phyloP scores from a whole-genome alignment of 495 filamentous ascomycete species.

The Tirmania nivea region DNA sequence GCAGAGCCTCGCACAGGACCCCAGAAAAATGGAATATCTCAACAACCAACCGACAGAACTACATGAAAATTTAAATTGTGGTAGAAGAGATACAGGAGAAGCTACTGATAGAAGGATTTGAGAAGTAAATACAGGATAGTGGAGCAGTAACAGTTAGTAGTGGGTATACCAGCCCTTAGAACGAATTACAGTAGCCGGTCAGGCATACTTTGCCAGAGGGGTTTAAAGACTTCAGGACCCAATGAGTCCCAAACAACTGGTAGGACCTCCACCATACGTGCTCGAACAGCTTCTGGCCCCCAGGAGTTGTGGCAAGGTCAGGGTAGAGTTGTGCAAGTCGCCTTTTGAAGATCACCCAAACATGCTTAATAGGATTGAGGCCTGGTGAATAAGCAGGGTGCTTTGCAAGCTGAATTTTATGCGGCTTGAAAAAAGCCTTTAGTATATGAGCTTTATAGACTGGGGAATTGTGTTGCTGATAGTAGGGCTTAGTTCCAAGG shows the following conservation, averaged over 20 bases:
- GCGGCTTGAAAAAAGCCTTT: neutral
- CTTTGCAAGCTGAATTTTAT: neutral
- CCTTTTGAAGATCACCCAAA: neutral
- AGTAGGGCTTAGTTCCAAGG: neutral
- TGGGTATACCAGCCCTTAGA: constrained; percentile 5
- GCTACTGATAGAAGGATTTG: too few relatives aligned
- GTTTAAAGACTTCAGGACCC: constrained; percentile 1
- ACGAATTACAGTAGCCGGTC: neutral
- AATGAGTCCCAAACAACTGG: constrained; percentile 2
- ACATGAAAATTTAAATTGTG: too few relatives aligned
- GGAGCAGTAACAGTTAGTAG: too few relatives aligned
- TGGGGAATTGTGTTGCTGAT: constrained; percentile 6
- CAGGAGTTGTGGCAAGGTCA: neutral
- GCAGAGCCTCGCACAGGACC: too few relatives aligned
- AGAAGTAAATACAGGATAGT: too few relatives aligned
- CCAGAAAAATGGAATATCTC: too few relatives aligned
- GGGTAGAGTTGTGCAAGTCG: neutral
- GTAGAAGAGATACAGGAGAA: too few relatives aligned
- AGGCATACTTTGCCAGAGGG: constrained; percentile 4
- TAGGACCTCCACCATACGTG: neutral
- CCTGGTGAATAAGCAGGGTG: constrained; percentile 7
- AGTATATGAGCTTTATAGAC: constrained; percentile 3
- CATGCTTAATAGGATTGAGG: constrained; percentile 9
- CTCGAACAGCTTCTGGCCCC: neutral
- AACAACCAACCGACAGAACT: too few relatives aligned